phyloP scores from a whole-genome alignment of 257 asterid genomes.

The Gynochthodes officinalis region DNA sequence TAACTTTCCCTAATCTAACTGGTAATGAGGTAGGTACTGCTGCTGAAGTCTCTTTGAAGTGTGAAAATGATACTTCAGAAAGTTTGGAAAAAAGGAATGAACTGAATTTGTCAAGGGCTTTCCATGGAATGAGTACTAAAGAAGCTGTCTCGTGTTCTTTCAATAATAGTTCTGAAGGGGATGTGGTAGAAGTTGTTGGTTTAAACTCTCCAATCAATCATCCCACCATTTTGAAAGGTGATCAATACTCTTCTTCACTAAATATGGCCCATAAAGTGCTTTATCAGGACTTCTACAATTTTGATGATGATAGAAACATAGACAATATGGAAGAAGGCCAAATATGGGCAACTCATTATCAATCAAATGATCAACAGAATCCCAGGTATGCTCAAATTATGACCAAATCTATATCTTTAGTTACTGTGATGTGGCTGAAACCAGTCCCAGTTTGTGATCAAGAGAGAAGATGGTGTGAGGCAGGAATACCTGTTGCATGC shows the following conservation, averaged over 20 bases:
- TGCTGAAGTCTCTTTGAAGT: background rate
- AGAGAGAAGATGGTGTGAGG: conserved; percentile 29
- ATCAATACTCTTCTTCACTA: background rate
- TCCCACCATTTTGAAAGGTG: background rate
- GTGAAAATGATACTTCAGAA: background rate
- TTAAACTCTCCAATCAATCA: background rate
- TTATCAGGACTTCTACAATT: conserved; percentile 21
- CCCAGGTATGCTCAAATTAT: conserved; percentile 19
- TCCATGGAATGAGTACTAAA: background rate
- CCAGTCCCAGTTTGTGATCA: conserved; percentile 20
- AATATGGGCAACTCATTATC: conserved; percentile 23
- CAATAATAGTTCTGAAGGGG: background rate
- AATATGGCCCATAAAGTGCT: background rate
- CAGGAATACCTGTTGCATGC: conserved; percentile 24
- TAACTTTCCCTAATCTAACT: background rate
- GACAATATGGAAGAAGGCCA: conserved; percentile 14
- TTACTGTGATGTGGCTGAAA: conserved; percentile 18
- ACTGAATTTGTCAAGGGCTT: background rate
- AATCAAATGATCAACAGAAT: conserved; percentile 5
- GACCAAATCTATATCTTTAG: background rate
- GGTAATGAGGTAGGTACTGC: background rate
- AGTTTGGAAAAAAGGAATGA: background rate
- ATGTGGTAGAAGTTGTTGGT: background rate
- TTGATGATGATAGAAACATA: conserved; percentile 17
- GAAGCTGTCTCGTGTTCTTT: background rate